These are phyloP conservation scores for Tetrapisispora nanseiensis DNA, from an alignment of 805 yeast genomes.

Conservation along the genomic window DNA sequence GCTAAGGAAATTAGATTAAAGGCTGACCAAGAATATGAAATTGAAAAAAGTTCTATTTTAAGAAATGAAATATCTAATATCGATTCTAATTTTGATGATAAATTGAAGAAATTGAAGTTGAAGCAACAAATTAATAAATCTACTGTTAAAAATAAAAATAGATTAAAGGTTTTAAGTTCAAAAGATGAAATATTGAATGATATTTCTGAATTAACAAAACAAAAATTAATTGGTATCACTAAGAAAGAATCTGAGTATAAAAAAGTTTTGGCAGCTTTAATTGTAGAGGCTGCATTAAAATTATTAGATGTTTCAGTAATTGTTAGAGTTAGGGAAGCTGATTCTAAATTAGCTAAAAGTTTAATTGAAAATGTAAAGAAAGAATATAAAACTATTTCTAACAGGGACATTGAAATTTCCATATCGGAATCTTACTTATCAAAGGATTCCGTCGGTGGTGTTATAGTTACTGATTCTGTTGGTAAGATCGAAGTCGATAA, in stretches of 20 bases:
- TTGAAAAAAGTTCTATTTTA: slow-evolving; percentile 91
- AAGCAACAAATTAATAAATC: slow-evolving; percentile 94
- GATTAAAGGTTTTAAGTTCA: slow-evolving; percentile 80
- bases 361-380: slow-evolving; percentile 46
- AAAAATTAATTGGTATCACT: slow-evolving; percentile 45
- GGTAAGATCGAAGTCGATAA: slow-evolving; percentile 87
- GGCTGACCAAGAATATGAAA: slow-evolving; percentile 98
- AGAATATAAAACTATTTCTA: slow-evolving; percentile 54
- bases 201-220: slow-evolving; percentile 62
- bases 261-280: slow-evolving; percentile 61
- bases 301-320: slow-evolving; percentile 62
- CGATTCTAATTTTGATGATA: slow-evolving; percentile 68
- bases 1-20: slow-evolving; percentile 91
- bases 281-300: slow-evolving; percentile 66
- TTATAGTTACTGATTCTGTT: slow-evolving; percentile 51
- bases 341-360: slow-evolving; percentile 32
- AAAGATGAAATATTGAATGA: slow-evolving; percentile 72
- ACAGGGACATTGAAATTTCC: slow-evolving; percentile 43
- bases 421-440: slow-evolving; percentile 53
- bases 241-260: slow-evolving; percentile 55
- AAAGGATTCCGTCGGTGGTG: slow-evolving; percentile 70
- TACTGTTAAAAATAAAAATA: slow-evolving; percentile 88
- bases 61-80: slow-evolving; percentile 86
- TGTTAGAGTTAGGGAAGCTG: slow-evolving; percentile 43
- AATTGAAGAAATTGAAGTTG: slow-evolving; percentile 81